Base-by-base conservation (phyloP, 2,329 filamentous ascomycete species). In the Cadophora sp. region DNA sequence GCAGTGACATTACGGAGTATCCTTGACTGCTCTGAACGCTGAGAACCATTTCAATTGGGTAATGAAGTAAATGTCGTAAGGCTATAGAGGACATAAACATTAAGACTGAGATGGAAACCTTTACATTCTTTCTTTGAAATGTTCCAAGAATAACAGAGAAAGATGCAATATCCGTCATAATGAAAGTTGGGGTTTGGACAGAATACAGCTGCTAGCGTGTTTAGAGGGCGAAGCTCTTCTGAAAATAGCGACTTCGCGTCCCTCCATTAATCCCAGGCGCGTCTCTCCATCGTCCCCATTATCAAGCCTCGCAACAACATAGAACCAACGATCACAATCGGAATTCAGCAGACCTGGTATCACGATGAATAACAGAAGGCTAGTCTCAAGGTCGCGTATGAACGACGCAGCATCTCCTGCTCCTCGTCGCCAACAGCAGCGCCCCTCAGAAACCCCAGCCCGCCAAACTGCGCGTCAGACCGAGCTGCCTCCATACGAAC, bases 401-500 rank as follows among this genome's bases (percentile, higher is more conserved):
- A 72, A 67, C 46, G 67, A 74, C 5, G 40, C 67, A 1, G 71
- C 72, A 43, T 73, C 75, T 51, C 71, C 74, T 48, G 71, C 68
- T 37, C 68, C 67, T 14, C 43, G 31, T 29, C 62, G 62, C 51
- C 55, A 61, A 26, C 55, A 66, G 22, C 69, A 67, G 55, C 63
- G 68, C 55, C 65, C 60, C 29, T 61, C 69, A 5, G 56, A 70
- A 60, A 64, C 65, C 37, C 53, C 58, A 31, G 53, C 64, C 14
- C 70, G 58, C 22, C 61, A 67, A 59, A 56, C 68, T 3, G 31
- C 34, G 50, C 51, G 31, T 31, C 62, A 48, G 24, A 74, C 76
- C 1, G 68, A 74, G 12, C 73, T 87, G 46, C 83, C 85, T 12
- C 73, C 79, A 7, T 90, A 90, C 76, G 80, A 88, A 75, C 79